Evolutionary conservation across 352 stramenopile species (phyloP).

Genomic region (Globisporangium camurandrum): DNA sequence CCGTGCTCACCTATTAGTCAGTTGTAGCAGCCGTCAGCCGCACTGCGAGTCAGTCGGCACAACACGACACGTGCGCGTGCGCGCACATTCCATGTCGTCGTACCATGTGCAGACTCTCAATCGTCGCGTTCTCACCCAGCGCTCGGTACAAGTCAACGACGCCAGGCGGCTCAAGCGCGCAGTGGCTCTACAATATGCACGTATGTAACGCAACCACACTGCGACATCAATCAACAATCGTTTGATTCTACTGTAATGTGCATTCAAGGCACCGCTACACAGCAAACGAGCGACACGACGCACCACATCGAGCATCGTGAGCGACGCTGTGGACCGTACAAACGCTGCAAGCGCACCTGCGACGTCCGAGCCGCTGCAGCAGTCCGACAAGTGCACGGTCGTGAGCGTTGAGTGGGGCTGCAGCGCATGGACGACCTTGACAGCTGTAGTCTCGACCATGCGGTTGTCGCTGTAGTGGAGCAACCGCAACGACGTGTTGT

Average conservation of each 20-base stretch:
- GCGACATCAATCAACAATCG: not conserved
- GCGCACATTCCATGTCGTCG: no score
- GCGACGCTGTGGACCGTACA: constrained; percentile 16
- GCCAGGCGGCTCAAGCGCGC: constrained; percentile 43
- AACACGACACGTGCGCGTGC: no score
- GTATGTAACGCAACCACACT: not conserved
- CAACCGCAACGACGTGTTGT: constrained; percentile 34
- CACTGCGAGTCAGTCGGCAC: not conserved
- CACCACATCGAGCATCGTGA: constrained; percentile 54
- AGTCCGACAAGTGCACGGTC: constrained; percentile 47
- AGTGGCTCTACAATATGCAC: constrained; percentile 42
- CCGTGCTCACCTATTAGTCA: constrained; percentile 34
- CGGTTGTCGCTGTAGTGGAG: constrained; percentile 61
- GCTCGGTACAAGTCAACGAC: constrained; percentile 54
- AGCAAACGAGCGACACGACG: no score
- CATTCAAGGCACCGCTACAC: not conserved
- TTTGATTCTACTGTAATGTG: not conserved
- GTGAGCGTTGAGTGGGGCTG: constrained; percentile 27
- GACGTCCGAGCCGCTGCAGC: constrained; percentile 28
- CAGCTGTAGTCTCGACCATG: constrained; percentile 26
- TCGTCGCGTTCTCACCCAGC: constrained; percentile 34
- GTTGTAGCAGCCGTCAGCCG: not conserved
- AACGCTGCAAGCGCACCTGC: constrained; percentile 25
- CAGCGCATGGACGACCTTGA: constrained; percentile 29
- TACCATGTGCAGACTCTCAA: constrained; percentile 58